Base-by-base conservation (phyloP, 2,329 filamentous ascomycete species). In the Penicillium sp. region DNA sequence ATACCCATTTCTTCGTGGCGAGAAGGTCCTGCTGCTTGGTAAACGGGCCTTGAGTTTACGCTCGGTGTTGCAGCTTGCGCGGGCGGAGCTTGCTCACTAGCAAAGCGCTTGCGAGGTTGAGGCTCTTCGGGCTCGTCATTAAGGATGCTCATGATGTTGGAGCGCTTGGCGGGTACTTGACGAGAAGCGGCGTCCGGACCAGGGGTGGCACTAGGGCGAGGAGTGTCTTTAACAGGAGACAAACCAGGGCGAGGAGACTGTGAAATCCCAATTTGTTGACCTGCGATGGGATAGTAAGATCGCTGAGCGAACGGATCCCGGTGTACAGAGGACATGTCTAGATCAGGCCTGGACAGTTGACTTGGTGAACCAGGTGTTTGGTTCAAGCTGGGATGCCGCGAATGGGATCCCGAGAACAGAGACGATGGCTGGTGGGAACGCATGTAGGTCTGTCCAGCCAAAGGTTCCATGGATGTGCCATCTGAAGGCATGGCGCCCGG, bases 41-140 rank as follows among this genome's bases (percentile, higher is more conserved):
- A 75, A 9, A 64, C 54, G 6, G 70, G 61, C 38, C 71, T 66
- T 39, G 65, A 58, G 10, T 62, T 66, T 44, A 71, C 64, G 10
- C 54, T 47, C 3, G 56, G 47, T 27, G 50, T 54, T 14, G 51
- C 54, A 2, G 54, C 47, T 16, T 63, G 56, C 1, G 54, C 51
- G 22, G 68, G 60, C 14, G 68, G 61, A 21, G 56, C 59, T 54
- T 66, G 65, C 18, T 79, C 77, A 54, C 72, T 69, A n/a, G 75
- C 74, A 49, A 77, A 74, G 9, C 75, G 70, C 57, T 80, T 80
- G 32, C 73, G 70, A 31, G 74, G 77, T 53, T 73, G 74, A 32
- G 76, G 78, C 46, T 79, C 78, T 38, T 77, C 73, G 0, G 77
- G 72, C 52, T 80, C 78, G 47, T 78, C 76, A 56, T 80, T 81